Conservation (phyloP, 306 rosid species). For the Trifolium subterraneum region DNA sequence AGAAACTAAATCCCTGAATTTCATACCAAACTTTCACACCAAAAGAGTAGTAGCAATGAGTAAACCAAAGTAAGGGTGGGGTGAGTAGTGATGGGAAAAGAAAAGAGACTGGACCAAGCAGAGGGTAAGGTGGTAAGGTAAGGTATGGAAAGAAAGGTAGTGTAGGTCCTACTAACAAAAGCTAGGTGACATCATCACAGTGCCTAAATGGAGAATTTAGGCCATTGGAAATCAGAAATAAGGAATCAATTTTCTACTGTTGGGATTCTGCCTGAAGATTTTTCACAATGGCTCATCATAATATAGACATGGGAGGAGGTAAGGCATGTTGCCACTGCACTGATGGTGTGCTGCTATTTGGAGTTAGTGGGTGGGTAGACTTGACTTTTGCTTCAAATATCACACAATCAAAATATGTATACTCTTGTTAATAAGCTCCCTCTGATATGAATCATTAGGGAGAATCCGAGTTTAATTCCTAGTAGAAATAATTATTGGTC, state of each 20-base stretch:
- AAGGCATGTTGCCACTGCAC: conserved; percentile 46
- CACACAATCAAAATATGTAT: conserved; percentile 37
- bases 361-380: conserved; percentile 46
- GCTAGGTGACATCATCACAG: conserved; percentile 52
- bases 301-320: conserved; percentile 44
- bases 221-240: conserved; percentile 49
- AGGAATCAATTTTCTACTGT: conserved; percentile 69
- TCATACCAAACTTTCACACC: conserved; percentile 68
- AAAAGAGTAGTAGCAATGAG: conserved; percentile 42
- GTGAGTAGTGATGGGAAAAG: conserved; percentile 53
- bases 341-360: conserved; percentile 45
- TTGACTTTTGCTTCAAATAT: conserved; percentile 41
- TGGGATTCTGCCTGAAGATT: conserved; percentile 84
- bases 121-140: conserved; percentile 9
- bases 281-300: conserved; percentile 54
- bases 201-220: conserved; percentile 50
- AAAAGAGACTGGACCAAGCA: conserved; percentile 38
- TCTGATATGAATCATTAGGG: no score
- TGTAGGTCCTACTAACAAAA: conserved; percentile 48
- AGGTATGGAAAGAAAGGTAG: conserved; percentile 32
- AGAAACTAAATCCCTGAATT: conserved; percentile 73
- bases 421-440: no score
- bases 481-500: no score
- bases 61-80: conserved; percentile 38
- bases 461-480: no score